Percentiles rank a stretch among this genome's conserved stretches.
These are phyloP conservation scores for Verbascum thapsus DNA, from an alignment of 257 asterid species.

Conservation along the genomic window DNA sequence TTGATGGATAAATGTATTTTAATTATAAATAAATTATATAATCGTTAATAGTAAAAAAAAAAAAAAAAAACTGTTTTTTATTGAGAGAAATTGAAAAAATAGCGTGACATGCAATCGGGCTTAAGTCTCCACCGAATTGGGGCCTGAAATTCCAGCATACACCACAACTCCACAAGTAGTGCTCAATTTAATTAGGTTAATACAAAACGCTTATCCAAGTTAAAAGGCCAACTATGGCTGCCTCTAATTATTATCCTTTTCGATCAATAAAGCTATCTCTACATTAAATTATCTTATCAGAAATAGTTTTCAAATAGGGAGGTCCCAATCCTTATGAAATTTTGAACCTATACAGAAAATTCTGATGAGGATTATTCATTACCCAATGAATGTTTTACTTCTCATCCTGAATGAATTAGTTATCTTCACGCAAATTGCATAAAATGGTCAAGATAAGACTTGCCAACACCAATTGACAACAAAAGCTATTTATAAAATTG, in stretches of 20 bases:
- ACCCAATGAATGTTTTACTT: neutral
- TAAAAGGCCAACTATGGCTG: constrained; percentile 16
- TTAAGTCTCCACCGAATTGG: no score
- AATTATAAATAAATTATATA: no score
- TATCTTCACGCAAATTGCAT: neutral
- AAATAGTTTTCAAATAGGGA: no score
- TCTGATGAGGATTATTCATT: neutral
- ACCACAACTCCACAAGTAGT: no score
- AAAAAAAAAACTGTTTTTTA: no score
- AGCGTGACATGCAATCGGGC: no score
- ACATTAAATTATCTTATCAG: no score
- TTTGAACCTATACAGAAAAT: neutral
- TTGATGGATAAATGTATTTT: no score
- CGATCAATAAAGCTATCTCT: neutral
- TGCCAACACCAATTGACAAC: neutral
- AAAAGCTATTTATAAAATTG: neutral
- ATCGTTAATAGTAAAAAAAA: no score
- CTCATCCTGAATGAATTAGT: neutral
- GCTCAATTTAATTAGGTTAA: neutral
- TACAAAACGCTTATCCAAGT: neutral
- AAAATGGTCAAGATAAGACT: neutral
- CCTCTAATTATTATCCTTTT: constrained; percentile 1
- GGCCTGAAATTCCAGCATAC: neutral
- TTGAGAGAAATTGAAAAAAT: no score
- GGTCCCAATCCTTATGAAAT: no score